A percentile compares a stretch with the other conserved stretches of the same genome.
Conservation (phyloP, 176 grass and related monocot species). For the Guadua angustifolia region DNA sequence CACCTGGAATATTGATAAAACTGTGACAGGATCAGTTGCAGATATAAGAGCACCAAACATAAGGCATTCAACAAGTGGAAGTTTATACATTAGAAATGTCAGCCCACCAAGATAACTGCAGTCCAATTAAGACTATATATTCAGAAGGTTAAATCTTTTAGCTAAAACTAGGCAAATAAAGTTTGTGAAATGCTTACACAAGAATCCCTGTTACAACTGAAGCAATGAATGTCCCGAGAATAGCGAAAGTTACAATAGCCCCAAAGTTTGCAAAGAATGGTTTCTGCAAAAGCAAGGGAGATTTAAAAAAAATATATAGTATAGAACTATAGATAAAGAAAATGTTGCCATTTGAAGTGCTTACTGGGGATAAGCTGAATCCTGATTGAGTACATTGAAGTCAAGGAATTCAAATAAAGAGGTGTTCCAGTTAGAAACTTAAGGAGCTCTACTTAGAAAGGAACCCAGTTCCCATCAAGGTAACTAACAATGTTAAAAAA, state of each 20-base stretch:
- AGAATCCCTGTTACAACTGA: conserved; percentile 88
- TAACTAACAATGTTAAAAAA: conserved; percentile 14
- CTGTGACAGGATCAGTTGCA: conserved; percentile 98
- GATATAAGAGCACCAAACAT: conserved; percentile 99
- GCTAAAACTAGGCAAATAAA: background rate
- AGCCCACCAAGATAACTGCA: conserved; percentile 93
- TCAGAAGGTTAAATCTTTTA: conserved; percentile 38
- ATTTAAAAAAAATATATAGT: conserved; percentile 28
- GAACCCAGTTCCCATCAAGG: conserved; percentile 11
- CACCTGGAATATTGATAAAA: conserved; percentile 99
- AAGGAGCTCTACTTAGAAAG: conserved; percentile 27
- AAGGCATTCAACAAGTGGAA: conserved; percentile 91
- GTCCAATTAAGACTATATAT: conserved; percentile 18
- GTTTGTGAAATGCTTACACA: conserved; percentile 72
- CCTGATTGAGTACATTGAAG: conserved; percentile 88
- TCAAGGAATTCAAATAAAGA: conserved; percentile 57
- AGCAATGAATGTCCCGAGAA: conserved; percentile 95
- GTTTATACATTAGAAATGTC: conserved; percentile 95
- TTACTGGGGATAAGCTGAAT: conserved; percentile 98
- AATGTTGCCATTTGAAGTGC: conserved; percentile 42
- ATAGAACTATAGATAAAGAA: conserved; percentile 27
- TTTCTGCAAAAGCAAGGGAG: conserved; percentile 62
- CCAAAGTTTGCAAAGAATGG: conserved; percentile 99
- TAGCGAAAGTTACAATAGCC: conserved; percentile 95
- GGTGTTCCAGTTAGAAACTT: conserved; percentile 8